Conservation (phyloP, 2,329 filamentous ascomycete species). For the Arthrinium puccinioides region DNA sequence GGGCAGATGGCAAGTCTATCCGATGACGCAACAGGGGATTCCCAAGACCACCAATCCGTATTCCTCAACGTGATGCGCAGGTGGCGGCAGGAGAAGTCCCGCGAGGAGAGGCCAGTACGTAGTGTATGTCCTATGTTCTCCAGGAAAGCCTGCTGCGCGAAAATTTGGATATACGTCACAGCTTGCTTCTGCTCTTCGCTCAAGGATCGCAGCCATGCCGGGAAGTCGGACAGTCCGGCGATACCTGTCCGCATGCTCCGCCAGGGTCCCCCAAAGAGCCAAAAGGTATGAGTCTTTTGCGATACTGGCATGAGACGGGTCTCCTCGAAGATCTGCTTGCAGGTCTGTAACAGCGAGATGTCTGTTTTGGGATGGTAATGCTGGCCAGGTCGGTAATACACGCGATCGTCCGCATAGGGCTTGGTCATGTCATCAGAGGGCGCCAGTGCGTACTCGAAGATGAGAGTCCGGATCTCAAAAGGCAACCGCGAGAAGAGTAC, state of each 20-base stretch:
- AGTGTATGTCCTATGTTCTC: constrained; percentile 1
- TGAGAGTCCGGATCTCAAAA: constrained; percentile 1
- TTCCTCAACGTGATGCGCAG: constrained; percentile 4
- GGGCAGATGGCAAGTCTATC: constrained; percentile 6
- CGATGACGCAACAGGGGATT: constrained; percentile 2
- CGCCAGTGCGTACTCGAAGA: constrained; percentile 5
- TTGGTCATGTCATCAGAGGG: constrained; percentile 1
- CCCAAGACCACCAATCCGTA: constrained; percentile 7
- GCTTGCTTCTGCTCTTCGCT: constrained; percentile 1
- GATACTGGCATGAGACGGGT: constrained; percentile 3
- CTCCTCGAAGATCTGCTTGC: constrained; percentile 6
- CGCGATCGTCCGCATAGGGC: constrained; percentile 2
- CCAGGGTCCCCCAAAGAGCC: constrained; percentile 5
- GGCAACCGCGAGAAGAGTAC: constrained; percentile 3
- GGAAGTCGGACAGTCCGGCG: background rate
- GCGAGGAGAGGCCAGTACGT: background rate
- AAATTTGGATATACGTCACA: constrained; percentile 4
- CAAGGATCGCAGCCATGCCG: constrained; percentile 2
- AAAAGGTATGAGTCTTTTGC: constrained; percentile 5
- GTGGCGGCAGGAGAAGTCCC: background rate
- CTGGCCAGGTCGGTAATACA: constrained; percentile 4
- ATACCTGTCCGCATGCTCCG: background rate
- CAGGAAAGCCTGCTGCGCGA: constrained; percentile 5
- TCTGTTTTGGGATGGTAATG: constrained; percentile 3
- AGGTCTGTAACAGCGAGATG: constrained; percentile 3